phyloP scores from a whole-genome alignment of 2,329 filamentous ascomycete genomes.

The Dactylellina parvicollis region DNA sequence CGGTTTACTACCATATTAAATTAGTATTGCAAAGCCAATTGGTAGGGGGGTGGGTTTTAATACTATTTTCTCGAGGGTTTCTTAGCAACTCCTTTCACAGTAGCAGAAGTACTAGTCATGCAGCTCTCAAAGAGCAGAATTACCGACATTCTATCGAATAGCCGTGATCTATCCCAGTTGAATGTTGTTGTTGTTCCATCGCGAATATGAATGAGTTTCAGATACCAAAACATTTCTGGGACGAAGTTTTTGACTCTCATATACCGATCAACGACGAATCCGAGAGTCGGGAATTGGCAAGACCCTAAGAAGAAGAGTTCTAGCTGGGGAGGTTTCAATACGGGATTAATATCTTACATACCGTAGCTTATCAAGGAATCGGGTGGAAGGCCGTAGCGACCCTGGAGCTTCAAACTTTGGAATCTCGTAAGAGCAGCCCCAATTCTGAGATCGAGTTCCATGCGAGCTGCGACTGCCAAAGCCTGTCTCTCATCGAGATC shows the following conservation, averaged over 20 bases:
- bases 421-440: constrained; percentile 92
- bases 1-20: constrained; percentile 68
- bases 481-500: constrained; percentile 85
- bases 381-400: constrained; percentile 72
- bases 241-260: constrained; percentile 93
- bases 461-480: constrained; percentile 85
- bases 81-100: constrained; percentile 84
- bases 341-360: constrained; percentile 60
- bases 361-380: constrained; percentile 82
- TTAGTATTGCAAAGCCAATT: background rate
- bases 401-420: constrained; percentile 79
- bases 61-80: constrained; percentile 90
- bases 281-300: constrained; percentile 95
- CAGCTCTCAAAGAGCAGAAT: constrained; percentile 87
- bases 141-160: constrained; percentile 87
- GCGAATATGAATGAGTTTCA: constrained; percentile 81
- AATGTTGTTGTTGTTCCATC: constrained; percentile 84
- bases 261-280: constrained; percentile 96
- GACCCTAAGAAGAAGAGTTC: constrained; percentile 68
- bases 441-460: constrained; percentile 91
- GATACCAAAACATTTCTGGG: constrained; percentile 90
- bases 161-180: constrained; percentile 79
- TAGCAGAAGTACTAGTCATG: constrained; percentile 77
- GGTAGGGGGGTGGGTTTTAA: background rate
- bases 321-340: constrained; percentile 5